Evolutionary conservation across 2,329 filamentous ascomycete species (phyloP), one percentile per base, ranked within the genome.

Genomic region (Aspergillus fijiensis): DNA sequence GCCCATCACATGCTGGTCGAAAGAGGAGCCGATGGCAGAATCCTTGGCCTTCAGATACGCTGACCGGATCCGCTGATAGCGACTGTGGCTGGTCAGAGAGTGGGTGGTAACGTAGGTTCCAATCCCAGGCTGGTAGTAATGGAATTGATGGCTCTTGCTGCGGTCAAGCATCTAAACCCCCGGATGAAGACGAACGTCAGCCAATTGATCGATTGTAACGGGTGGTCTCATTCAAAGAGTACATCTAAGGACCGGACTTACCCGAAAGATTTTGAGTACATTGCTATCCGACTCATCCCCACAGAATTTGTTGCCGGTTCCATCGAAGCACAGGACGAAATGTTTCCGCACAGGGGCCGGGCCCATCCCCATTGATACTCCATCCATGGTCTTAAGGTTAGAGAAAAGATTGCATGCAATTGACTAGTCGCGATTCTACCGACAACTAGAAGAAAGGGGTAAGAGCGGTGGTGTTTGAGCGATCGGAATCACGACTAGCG

Each of bases 1-100:
- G 7, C 88, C 90, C 67, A 95, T 90, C 11, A 95, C 91, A 76
- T 95, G 91, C 59, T 91, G 84, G 65, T 89, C 90, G 64, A 96
- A 94, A 0, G 88, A 91, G 0, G 89, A 89, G 1, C 91, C 91
- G 61, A 96, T 76, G 10, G 90, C 91, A 3, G 89, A 90, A 73
- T 95, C 91, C 55, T 76, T 76, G 53, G 74, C 73, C 59, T 76
- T 76, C 29, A 72, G 59, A 56, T 76, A 76, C 27, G 71, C 72
- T 16, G 72, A 74, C 66, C 91, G 91, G 61, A 89, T 87, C 58
- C 75, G 72, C 58, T 75, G 72, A 25, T 76, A 65, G 23, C 72
- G 69, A 27, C 74, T 71, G 60, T 70, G 57, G 49, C 60, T 62
- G 6, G 65, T 64, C 5, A 78, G 65, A 6, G 73, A 72, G 31